phyloP scores from a whole-genome alignment of 352 stramenopile species.

The Phytophthora aleatoria region DNA sequence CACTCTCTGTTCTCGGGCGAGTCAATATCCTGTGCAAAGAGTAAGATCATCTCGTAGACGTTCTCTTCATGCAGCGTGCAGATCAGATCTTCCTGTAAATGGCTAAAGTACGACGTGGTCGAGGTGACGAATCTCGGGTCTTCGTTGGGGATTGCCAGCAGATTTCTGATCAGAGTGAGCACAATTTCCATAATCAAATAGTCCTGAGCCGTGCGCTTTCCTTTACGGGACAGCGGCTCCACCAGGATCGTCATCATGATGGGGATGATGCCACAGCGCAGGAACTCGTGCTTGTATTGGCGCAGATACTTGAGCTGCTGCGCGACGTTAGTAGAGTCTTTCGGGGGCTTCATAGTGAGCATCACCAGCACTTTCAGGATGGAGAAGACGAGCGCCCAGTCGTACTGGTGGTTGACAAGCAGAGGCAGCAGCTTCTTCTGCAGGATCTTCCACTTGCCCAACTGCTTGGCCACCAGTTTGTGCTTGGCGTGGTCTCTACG shows the following conservation, averaged over 20 bases:
- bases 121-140: conserved; percentile 81
- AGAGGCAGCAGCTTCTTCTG: conserved; percentile 89
- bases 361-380: conserved; percentile 91
- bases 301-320: conserved; percentile 83
- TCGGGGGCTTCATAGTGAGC: conserved; percentile 86
- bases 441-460: conserved; percentile 88
- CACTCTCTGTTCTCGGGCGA: conserved; percentile 83
- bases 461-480: conserved; percentile 81
- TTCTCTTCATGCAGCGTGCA: conserved; percentile 77
- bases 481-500: conserved; percentile 83
- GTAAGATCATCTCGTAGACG: conserved; percentile 87
- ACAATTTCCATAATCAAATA: conserved; percentile 90
- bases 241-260: conserved; percentile 89
- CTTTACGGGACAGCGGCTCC: conserved; percentile 74
- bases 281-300: conserved; percentile 88
- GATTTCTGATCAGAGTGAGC: conserved; percentile 84
- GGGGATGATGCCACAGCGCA: conserved; percentile 66
- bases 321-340: conserved; percentile 79
- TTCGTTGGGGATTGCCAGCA: conserved; percentile 86
- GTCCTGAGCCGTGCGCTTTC: conserved; percentile 64
- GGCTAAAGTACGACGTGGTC: conserved; percentile 73
- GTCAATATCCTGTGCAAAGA: conserved; percentile 89
- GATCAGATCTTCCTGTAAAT: conserved; percentile 86
- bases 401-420: conserved; percentile 86
- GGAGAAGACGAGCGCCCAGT: conserved; percentile 87